Conservation (phyloP, 257 asterid genomes). For the Agastache rugosa region DNA sequence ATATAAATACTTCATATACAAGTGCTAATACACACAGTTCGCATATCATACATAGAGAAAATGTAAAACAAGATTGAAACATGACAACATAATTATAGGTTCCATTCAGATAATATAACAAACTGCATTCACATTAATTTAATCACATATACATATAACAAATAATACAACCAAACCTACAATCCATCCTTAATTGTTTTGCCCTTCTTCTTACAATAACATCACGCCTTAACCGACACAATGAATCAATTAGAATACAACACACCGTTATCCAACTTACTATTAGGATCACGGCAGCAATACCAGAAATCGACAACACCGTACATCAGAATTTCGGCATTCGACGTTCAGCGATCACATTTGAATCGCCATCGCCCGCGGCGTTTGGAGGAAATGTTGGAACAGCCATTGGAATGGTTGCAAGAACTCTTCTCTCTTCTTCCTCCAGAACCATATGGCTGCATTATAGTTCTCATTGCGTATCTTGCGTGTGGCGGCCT, state of each 20-base stretch:
- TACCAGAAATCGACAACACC: constrained; percentile 7
- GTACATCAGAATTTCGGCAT: not conserved
- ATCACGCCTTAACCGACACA: constrained; percentile 23
- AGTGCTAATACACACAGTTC: too few species aligned
- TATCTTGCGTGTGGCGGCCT: constrained; percentile 80
- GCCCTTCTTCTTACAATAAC: not conserved
- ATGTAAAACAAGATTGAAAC: too few species aligned
- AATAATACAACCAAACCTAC: constrained; percentile 28
- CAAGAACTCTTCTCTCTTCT: constrained; percentile 62
- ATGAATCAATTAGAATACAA: constrained; percentile 18
- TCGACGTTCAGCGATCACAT: constrained; percentile 19
- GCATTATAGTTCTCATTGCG: constrained; percentile 83
- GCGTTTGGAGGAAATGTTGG: constrained; percentile 39
- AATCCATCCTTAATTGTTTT: not conserved
- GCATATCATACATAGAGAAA: too few species aligned
- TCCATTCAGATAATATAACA: not conserved
- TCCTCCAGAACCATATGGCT: constrained; percentile 94
- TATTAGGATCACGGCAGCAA: not conserved
- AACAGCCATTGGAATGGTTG: constrained; percentile 81
- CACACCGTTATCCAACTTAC: not conserved
- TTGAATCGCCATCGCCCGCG: constrained; percentile 46
- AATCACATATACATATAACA: constrained; percentile 11
- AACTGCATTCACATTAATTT: constrained; percentile 7
- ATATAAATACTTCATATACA: too few species aligned
- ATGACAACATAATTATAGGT: too few species aligned